phyloP scores from a whole-genome alignment of 2,329 filamentous ascomycete species.

The Neofusicoccum umdonicola region DNA sequence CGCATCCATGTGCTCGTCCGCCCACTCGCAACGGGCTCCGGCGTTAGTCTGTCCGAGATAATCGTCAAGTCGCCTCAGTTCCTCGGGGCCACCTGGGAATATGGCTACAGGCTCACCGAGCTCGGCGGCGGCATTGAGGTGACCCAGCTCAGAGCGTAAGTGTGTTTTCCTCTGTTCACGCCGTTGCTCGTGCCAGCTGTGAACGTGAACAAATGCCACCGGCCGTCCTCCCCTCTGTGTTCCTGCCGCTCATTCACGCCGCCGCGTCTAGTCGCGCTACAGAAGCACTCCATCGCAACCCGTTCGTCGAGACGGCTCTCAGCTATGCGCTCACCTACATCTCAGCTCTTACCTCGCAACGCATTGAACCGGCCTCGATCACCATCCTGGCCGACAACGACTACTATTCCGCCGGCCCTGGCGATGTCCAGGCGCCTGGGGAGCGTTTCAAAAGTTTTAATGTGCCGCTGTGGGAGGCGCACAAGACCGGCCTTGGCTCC shows the following conservation, averaged over 20 bases:
- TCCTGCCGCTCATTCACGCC: constrained; percentile 15
- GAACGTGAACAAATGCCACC: constrained; percentile 3
- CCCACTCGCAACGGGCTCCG: constrained; percentile 56
- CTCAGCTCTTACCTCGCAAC: constrained; percentile 47
- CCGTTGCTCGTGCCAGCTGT: neutral
- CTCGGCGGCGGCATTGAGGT: constrained; percentile 76
- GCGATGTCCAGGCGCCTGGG: constrained; percentile 26
- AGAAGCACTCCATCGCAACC: constrained; percentile 60
- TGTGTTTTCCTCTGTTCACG: constrained; percentile 26
- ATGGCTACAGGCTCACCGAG: constrained; percentile 70
- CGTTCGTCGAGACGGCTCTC: constrained; percentile 89
- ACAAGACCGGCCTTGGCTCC: constrained; percentile 95
- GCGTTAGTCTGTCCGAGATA: constrained; percentile 66
- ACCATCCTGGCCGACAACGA: constrained; percentile 92
- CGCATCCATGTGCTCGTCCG: constrained; percentile 61
- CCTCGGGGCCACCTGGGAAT: constrained; percentile 80
- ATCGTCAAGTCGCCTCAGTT: constrained; percentile 93
- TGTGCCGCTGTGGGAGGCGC: constrained; percentile 70
- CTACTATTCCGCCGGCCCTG: constrained; percentile 72
- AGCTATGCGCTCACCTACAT: constrained; percentile 85
- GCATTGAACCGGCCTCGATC: constrained; percentile 66
- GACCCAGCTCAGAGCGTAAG: constrained; percentile 75
- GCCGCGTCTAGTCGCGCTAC: constrained; percentile 18
- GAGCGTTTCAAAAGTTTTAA: constrained; percentile 73
- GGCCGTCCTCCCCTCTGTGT: neutral